Percentiles rank a stretch among this genome's conserved stretches.
These are phyloP conservation scores for Vigna hirtella DNA, from an alignment of 306 rosid species.

Conservation along the genomic window DNA sequence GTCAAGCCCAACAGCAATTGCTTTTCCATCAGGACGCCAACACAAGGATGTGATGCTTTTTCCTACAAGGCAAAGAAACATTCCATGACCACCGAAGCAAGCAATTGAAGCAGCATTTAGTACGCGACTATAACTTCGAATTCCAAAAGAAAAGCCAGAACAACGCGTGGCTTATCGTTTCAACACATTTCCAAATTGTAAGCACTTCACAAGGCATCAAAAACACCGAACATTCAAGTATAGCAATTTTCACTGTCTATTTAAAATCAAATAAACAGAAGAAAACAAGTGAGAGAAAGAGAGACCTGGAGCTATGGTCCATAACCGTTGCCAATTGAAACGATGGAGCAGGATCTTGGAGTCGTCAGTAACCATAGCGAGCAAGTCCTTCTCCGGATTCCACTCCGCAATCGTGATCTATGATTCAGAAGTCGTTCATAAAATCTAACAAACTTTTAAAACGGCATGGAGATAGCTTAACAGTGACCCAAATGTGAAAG, in stretches of 20 bases:
- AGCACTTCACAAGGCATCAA: background rate
- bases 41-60: conserved; percentile 75
- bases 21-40: conserved; percentile 98
- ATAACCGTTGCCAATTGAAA: conserved; percentile 95
- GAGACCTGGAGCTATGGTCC: conserved; percentile 90
- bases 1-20: conserved; percentile 85
- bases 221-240: background rate
- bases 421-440: conserved; percentile 33
- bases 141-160: conserved; percentile 8
- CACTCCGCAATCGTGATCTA: conserved; percentile 89
- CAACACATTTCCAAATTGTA: conserved; percentile 20
- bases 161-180: background rate
- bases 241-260: background rate
- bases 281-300: background rate
- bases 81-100: conserved; percentile 22
- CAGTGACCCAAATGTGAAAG: background rate
- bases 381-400: conserved; percentile 98
- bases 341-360: conserved; percentile 94
- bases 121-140: conserved; percentile 14
- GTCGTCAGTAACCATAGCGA: conserved; percentile 95
- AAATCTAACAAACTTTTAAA: conserved; percentile 20
- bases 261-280: background rate
- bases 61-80: conserved; percentile 48
- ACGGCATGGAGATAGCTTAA: background rate
- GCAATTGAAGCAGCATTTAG: background rate